Evolutionary conservation across 306 rosid genomes (phyloP), one percentile per base, ranked within the genome.

Genomic region (Echinosophora koreensis): DNA sequence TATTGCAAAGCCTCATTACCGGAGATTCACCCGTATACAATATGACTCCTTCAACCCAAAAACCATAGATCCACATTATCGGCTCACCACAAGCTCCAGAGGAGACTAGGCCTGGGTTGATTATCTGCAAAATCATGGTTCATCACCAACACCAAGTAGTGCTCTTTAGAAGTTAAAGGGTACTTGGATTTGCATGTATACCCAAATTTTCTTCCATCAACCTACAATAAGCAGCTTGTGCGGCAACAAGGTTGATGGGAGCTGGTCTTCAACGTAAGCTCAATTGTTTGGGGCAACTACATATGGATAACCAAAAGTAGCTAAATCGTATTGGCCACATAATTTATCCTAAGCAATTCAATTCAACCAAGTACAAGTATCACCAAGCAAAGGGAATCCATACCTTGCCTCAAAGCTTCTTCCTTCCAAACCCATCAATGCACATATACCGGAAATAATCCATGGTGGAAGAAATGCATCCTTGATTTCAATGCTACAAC

Each of bases 401-500:
- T 90, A 96, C 99, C 98, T 92, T 52, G 99, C 94, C 77, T 88
- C 99, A n/a, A 92, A 96, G 87, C 86, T 89, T 86, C 61, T 88
- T 77, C 89, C 96, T 85, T 87, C 88, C 4, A 97, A 90, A 6
- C 92, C 66, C 87, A 95, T 67, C 55, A 85, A 44, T 35, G 89
- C 82, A 69, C 96, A 91, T 54, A 88, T 18, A 59, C 89, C 77
- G 76, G 84, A 59, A 66, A 89, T 82, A 82, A 89, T 79, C 99
- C 99, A 95, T 16, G 97, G 97, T 32, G 99, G 98, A 83, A 92
- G 84, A 84, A 89, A 66, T 52, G 93, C 39, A 83, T 87, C 97
- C 77, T 86, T 92, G 58, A 96, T 86, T 85, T 96, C 99, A 69
- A 96, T 85, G 79, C 86, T 87, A 61, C 84, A 89, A 77, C 85